These are phyloP conservation scores for Graphium sp. DNA, from an alignment of 2,329 filamentous ascomycete genomes.

Conservation along the genomic window DNA sequence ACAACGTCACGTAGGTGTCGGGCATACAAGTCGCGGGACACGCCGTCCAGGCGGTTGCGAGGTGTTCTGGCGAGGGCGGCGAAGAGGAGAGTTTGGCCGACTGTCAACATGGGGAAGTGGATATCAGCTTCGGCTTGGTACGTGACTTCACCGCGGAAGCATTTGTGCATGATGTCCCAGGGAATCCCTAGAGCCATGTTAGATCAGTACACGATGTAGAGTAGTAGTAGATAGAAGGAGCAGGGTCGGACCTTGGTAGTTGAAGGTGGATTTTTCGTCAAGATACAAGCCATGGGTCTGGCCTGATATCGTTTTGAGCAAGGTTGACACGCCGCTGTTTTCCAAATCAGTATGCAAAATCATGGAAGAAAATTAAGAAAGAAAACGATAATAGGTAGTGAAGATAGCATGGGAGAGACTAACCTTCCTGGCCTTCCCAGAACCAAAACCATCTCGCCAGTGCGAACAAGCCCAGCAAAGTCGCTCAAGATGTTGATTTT, in stretches of 20 bases:
- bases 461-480: slow-evolving; percentile 33
- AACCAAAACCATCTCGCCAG: slow-evolving; percentile 17
- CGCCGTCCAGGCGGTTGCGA: slow-evolving; percentile 41
- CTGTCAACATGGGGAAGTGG: slow-evolving; percentile 48
- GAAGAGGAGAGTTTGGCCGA: slow-evolving; percentile 46
- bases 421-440: slow-evolving; percentile 37
- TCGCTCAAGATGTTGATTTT: slow-evolving; percentile 31
- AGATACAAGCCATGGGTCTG: slow-evolving; percentile 33
- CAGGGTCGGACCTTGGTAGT: slow-evolving; percentile 28
- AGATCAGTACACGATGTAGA: not conserved
- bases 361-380: too few species aligned
- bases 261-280: slow-evolving; percentile 23
- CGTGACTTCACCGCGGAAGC: slow-evolving; percentile 36
- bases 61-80: slow-evolving; percentile 45
- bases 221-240: not conserved
- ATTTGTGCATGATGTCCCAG: slow-evolving; percentile 17
- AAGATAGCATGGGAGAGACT: too few species aligned
- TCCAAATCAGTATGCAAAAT: too few species aligned
- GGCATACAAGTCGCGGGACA: slow-evolving; percentile 25
- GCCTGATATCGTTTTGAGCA: slow-evolving; percentile 37
- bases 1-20: slow-evolving; percentile 31
- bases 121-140: slow-evolving; percentile 50
- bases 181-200: slow-evolving; percentile 9
- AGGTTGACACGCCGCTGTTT: slow-evolving; percentile 37
- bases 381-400: too few species aligned